Base-by-base conservation (phyloP, 805 yeast genomes). In the Wickerhamomyces pijperi region DNA sequence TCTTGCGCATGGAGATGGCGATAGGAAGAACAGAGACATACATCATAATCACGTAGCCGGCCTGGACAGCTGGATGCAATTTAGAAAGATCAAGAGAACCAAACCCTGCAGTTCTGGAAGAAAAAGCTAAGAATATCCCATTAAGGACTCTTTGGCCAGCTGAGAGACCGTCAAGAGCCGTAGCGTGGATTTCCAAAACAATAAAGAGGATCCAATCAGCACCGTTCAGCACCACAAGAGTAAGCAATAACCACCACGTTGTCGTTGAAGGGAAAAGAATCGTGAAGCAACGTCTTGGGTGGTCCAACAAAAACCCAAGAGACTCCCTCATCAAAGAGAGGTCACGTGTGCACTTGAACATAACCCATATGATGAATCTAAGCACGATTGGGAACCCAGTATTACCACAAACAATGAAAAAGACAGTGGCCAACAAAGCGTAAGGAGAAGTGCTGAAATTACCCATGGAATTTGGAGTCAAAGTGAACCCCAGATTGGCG, bases 241-340 rank as follows among this genome's bases (percentile, higher is more conserved):
- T 83, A 40, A 76, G 67, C 38, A 87, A 67, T 34, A 92, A 66
- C 96, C 96, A 87, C 94, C 95, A 86, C 0, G 98, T 90, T 3
- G 97, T 94, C 2, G 79, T 78, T 3, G 90, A 73, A 0, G 98
- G 98, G 51, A 92, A 92, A 41, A 92, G 64, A 42, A 92, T 62
- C 3, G 97, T 87, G 54, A 90, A 92, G 56, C 98, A 92, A 52
- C 99, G 82, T 54, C 99, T 77, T 2, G 99, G 99, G 58, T 92
- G 98, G 45, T 88, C 97, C 32, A 92, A 65, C 42, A 92, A 59
- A 49, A 92, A 92, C 0, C 85, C 88, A 14, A 88, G 61, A 5
- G 94, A 81, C 53, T 92, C 97, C 42, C 71, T 72, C 25, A 58
- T 48, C 44, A 74, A 61, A 0, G 90, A 78, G 28, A 80, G 55